Percentiles rank a stretch among this genome's conserved stretches.
These are phyloP conservation scores for Tricholoma saponaceum DNA, from an alignment of 768 basidiomycete species.

Conservation along the genomic window DNA sequence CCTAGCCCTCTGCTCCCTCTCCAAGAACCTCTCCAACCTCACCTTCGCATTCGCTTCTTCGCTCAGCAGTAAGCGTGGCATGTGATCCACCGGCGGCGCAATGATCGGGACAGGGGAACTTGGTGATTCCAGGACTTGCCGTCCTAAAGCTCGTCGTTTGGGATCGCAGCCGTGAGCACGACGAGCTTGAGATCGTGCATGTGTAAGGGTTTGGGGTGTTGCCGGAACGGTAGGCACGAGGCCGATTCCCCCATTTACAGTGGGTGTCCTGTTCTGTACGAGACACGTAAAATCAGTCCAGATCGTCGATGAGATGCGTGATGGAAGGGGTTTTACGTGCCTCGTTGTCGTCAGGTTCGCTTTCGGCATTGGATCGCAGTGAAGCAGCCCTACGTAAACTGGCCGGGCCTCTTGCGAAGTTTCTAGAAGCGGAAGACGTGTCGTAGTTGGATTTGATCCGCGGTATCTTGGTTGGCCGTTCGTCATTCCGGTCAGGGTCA, in stretches of 20 bases:
- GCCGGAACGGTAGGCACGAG: conserved; percentile 4
- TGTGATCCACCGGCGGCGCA: conserved; percentile 42
- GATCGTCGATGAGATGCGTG: background rate
- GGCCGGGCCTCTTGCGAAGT: conserved; percentile 28
- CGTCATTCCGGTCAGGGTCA: background rate
- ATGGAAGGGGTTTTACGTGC: conserved; percentile 1
- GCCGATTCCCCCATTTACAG: background rate
- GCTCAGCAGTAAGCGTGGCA: conserved; percentile 28
- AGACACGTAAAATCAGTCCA: background rate
- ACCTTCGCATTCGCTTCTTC: conserved; percentile 40
- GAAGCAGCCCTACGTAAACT: conserved; percentile 39
- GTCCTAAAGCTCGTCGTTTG: background rate
- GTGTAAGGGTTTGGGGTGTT: background rate
- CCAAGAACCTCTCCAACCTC: conserved; percentile 35
- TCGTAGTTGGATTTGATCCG: background rate
- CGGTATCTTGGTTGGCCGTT: background rate
- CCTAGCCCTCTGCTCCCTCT: conserved; percentile 35
- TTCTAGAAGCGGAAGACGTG: background rate
- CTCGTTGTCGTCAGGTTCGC: conserved; percentile 4
- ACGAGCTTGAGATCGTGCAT: background rate
- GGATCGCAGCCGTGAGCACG: background rate
- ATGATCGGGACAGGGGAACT: conserved; percentile 42
- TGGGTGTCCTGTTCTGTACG: background rate
- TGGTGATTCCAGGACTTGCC: background rate
- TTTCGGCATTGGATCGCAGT: conserved; percentile 26